These are phyloP conservation scores for Jamesozyma piceae DNA, from an alignment of 805 yeast genomes.

Conservation along the genomic window DNA sequence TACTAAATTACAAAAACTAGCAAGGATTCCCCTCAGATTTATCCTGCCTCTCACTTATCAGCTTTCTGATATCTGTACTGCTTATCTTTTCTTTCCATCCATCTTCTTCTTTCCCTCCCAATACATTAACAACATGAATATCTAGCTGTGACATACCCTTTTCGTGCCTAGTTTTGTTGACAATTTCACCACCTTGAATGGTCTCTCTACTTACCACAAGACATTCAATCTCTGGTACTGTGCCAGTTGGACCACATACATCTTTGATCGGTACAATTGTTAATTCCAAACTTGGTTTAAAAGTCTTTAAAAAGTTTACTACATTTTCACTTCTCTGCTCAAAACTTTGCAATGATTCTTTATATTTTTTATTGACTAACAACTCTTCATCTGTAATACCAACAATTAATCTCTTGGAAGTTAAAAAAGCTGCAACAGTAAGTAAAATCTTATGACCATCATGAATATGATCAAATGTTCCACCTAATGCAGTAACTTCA, in stretches of 20 bases:
- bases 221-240: conserved; percentile 61
- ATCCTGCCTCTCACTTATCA: conserved; percentile 8
- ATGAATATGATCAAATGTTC: conserved; percentile 94
- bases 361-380: conserved; percentile 63
- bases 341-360: conserved; percentile 53
- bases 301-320: conserved; percentile 37
- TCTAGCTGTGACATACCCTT: conserved; percentile 45
- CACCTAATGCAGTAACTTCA: conserved; percentile 65
- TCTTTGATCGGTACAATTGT: conserved; percentile 64
- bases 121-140: conserved; percentile 48
- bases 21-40: no score
- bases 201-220: conserved; percentile 79
- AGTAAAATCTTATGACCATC: conserved; percentile 88
- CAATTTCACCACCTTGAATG: conserved; percentile 56
- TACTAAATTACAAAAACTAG: no score
- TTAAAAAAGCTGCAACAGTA: conserved; percentile 58
- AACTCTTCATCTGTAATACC: conserved; percentile 78
- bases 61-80: conserved; percentile 65
- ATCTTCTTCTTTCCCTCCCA: conserved; percentile 51
- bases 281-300: conserved; percentile 39
- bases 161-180: conserved; percentile 55
- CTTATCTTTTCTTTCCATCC: conserved; percentile 70
- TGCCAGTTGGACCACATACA: conserved; percentile 90
- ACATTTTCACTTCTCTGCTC: conserved; percentile 42
- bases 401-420: conserved; percentile 49